These are phyloP conservation scores for Penicillium aurantiogriseum DNA, from an alignment of 2,329 filamentous ascomycete species.

Conservation along the genomic window DNA sequence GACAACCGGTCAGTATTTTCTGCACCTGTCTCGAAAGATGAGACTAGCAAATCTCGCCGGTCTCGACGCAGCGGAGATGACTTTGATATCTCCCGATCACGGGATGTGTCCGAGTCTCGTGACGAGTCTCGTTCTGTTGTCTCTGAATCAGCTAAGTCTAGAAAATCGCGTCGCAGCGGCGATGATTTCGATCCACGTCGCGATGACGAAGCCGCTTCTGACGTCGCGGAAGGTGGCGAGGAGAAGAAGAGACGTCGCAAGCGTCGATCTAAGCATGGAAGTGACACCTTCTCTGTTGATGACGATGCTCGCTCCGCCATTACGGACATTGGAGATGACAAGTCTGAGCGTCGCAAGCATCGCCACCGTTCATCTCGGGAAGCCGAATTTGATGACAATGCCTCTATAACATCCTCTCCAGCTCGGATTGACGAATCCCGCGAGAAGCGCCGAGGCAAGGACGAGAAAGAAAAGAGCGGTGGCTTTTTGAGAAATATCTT, in stretches of 20 bases:
- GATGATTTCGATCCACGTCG: slow-evolving; percentile 24
- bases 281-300: slow-evolving; percentile 17
- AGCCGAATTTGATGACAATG: slow-evolving; percentile 35
- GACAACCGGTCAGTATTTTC: background rate
- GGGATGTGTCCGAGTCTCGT: slow-evolving; percentile 1
- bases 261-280: slow-evolving; percentile 29
- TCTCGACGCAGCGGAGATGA: slow-evolving; percentile 5
- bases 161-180: slow-evolving; percentile 21
- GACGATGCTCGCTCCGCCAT: slow-evolving; percentile 23
- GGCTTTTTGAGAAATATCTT: slow-evolving; percentile 42
- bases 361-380: slow-evolving; percentile 16
- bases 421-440: slow-evolving; percentile 32
- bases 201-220: slow-evolving; percentile 10
- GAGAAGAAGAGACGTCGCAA: slow-evolving; percentile 29
- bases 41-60: background rate
- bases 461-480: slow-evolving; percentile 33
- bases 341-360: slow-evolving; percentile 20
- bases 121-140: slow-evolving; percentile 24
- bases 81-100: background rate
- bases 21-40: background rate
- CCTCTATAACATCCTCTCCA: slow-evolving; percentile 36
- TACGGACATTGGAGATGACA: slow-evolving; percentile 23
- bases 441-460: slow-evolving; percentile 33
- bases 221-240: slow-evolving; percentile 14
- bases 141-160: slow-evolving; percentile 20